phyloP scores from a whole-genome alignment of 306 rosid genomes.

The Cajanus cajan region DNA sequence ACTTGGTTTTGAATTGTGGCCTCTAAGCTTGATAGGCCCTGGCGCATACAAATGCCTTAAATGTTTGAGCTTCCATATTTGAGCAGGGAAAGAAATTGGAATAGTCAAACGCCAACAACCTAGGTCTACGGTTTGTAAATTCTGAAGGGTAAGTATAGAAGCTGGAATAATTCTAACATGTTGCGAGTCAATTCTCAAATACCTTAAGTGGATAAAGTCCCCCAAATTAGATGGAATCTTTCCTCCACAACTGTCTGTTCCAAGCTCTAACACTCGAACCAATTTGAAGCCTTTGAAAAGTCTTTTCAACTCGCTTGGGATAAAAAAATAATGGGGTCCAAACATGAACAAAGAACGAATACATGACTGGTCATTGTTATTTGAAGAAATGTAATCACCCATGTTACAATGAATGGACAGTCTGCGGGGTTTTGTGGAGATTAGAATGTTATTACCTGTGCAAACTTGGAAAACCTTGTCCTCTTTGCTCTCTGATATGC shows the following conservation, averaged over 20 bases:
- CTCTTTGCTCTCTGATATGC: constrained; percentile 25
- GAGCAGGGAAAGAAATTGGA: neutral
- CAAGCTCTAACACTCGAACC: constrained; percentile 24
- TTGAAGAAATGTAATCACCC: constrained; percentile 11
- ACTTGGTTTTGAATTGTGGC: neutral
- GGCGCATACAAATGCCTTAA: neutral
- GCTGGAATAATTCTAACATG: neutral
- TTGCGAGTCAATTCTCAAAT: neutral
- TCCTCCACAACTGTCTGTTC: neutral
- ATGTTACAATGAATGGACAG: constrained; percentile 3
- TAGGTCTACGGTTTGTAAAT: neutral
- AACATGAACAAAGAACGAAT: constrained; percentile 27
- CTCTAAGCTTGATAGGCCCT: neutral
- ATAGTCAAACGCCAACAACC: neutral
- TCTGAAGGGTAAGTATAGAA: constrained; percentile 27
- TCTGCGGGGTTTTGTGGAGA: constrained; percentile 14
- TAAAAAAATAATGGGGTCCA: fast-evolving
- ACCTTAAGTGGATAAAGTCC: constrained; percentile 25
- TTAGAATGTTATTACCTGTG: neutral
- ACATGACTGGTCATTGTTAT: constrained; percentile 12
- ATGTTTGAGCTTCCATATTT: neutral
- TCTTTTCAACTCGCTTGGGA: neutral
- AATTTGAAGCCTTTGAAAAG: constrained; percentile 15
- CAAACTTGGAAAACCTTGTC: constrained; percentile 7
- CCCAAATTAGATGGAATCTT: constrained; percentile 8